Evolutionary conservation across 176 grass and related monocot species (phyloP), one percentile per base, ranked within the genome.

Genomic region (Thalia dealbata): DNA sequence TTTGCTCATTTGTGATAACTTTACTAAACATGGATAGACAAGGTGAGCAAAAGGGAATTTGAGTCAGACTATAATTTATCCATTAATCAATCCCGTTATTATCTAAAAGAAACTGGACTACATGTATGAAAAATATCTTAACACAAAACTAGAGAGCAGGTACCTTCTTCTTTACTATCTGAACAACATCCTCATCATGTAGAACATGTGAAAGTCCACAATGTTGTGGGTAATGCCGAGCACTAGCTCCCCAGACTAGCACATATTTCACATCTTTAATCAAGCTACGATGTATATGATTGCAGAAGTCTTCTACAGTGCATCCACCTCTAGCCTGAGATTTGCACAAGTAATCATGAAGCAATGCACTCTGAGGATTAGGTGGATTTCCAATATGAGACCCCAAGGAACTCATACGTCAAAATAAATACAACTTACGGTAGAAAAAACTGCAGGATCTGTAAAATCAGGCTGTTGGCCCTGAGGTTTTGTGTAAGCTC

Each of bases 161-260:
- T 22, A 99, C 95, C 95, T 99, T 93, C 84, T 99, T 99, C 85
- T 99, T 93, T 56, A 99, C 90, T 74, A 99, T 93, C 79, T 99
- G 90, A 64, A 99, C 90, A 7, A 93, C 95, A 76, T 99, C 95
- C 82, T 99, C 90, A 0, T 99, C 95, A 35, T 91, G 73, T 83
- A 99, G 87, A 81, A 30, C 60, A 44, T 99, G 90, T 50, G 71
- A 48, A 71, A 86, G 87, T 7, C 90, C 90, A 81, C 90, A 99
- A 86, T 93, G 95, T 26, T 99, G 90, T 14, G 87, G 87, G 68
- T 91, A 99, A 59, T 99, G 90, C 64, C 95, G 83, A 0, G 95
- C 85, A 14, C 95, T 99, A 62, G 9, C 60, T 88, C 95, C 95
- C 87, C 95, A 99, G 52, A 99, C 90, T 32, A 99, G 90, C 35